Evolutionary conservation across 2,329 filamentous ascomycete genomes (phyloP), one percentile per base, ranked within the genome.

Genomic region (Hymenoscyphus fraxineus): DNA sequence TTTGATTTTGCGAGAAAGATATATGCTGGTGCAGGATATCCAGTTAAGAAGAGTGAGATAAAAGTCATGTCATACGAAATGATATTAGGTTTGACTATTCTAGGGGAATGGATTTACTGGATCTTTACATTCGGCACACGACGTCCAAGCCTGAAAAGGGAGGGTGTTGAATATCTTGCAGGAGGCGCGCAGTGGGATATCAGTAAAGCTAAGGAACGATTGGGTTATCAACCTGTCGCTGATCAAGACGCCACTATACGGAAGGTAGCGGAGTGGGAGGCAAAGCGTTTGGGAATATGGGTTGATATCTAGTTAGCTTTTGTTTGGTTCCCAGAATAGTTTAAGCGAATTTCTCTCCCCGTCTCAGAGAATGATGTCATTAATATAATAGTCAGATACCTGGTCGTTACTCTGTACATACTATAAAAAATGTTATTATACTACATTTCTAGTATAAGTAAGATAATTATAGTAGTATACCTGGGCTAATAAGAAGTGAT

Each of bases 1-100:
- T 78, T 74, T 70, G 69, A 73, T n/a, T 69, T 70, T 41, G 63
- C 64, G 0, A 56, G 66, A 6, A 69, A 63, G 27, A 41, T 67
- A 10, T 67, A 51, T 58, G 64, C 63, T 3, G 51, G 51, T 16
- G 68, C 66, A 0, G 68, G 67, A 1, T 55, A 65, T 13, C 58
- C 60, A 1, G 56, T 65, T 2, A 59, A 62, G 16, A 16, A 56
- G n/a, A 51, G 63, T 9, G 58, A 66, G 6, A 61, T 64, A 9
- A 32, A 22, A 2, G 27, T 66, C n/a, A 38, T 68, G 5, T 47
- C 66, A 1, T 57, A 56, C 2, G 39, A 40, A n/a, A 35, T 66
- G 2, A 56, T 64, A 19, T 27, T 58, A 7, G 19, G 19, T 19
- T 35, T 64, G 12, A 58, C 58, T 1, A 38, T 56, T 38, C 3